phyloP scores from a whole-genome alignment of 2,329 filamentous ascomycete species.

The Hortaea werneckii region DNA sequence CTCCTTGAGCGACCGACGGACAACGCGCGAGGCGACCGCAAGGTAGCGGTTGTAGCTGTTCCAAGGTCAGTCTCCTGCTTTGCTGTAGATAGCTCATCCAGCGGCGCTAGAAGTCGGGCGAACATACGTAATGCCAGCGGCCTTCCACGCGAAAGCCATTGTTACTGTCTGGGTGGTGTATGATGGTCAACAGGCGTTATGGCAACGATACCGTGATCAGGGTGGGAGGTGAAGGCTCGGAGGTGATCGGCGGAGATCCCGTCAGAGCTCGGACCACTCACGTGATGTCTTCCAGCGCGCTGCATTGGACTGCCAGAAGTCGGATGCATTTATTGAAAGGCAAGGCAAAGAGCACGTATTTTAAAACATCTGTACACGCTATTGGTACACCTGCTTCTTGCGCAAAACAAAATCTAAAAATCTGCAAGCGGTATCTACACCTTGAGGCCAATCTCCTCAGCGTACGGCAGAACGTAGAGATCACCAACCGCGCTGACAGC shows the following conservation, averaged over 20 bases:
- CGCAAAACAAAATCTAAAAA: conserved; percentile 15
- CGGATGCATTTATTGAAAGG: too few relatives aligned
- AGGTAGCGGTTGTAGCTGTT: conserved; percentile 99
- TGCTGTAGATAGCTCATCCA: background rate
- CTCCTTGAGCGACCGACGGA: conserved; percentile 96
- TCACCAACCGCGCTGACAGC: conserved; percentile 86
- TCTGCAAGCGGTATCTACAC: conserved; percentile 55
- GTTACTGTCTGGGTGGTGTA: conserved; percentile 37
- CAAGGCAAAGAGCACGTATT: background rate
- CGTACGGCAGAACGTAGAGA: conserved; percentile 80
- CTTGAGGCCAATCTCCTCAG: conserved; percentile 85
- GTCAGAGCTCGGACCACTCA: background rate
- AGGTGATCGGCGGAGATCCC: background rate
- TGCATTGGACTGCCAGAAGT: too few relatives aligned
- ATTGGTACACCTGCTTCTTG: conserved; percentile 25
- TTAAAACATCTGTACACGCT: conserved; percentile 1
- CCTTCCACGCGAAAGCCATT: conserved; percentile 98
- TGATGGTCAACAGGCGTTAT: background rate
- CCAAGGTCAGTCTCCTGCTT: conserved; percentile 6
- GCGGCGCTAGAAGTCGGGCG: too few relatives aligned
- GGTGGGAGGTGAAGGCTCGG: background rate
- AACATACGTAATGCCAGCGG: conserved; percentile 87
- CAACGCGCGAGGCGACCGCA: conserved; percentile 82
- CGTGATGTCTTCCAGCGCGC: background rate
- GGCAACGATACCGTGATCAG: too few relatives aligned